Evolutionary conservation across 176 grass and related monocot genomes (phyloP), one percentile per base, ranked within the genome.

Genomic region (Puya raimondii): DNA sequence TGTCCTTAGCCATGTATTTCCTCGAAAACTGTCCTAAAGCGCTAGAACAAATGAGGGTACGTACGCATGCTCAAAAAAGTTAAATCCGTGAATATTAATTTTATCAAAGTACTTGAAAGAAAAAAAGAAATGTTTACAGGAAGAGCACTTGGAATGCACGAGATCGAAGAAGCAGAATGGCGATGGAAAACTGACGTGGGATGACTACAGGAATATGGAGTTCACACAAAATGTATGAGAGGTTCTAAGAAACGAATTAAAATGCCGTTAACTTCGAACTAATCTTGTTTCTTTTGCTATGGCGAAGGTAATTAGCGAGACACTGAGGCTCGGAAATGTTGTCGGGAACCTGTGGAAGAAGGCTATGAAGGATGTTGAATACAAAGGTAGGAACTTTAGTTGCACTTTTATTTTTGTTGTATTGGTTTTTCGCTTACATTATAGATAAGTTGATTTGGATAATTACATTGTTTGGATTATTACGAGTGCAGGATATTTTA

Each of bases 191-290:
- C 58, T 80, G 14, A 67, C 61, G 25, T 80, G 78, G 78, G 78
- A 80, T 3, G 78, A 80, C 63, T 80, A 74, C 78, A 80, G 61
- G 16, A 72, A 73, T 23, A 80, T 80, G 78, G 78, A 73, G 27
- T 80, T 80, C 49, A 66, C 49, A 16, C 78, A 80, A 73, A 66
- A 66, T 68, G 78, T 80, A 23, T 65, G 0, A 13, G 12, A 22
- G 13, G 20, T 11, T 75, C 2, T 64, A 48, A 17, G 2, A 9
- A 20, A 49, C 16, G 48, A 12, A 9, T 20, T 74, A 47, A 21
- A 64, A 10, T 11, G 27, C 12, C n/a, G 21, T 23, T 75, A 11
- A 50, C 49, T 22, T 56, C 4, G 15, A 33, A 57, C 56, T 25
- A 11, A 16, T 58, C 33, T 25, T 10, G 25, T 16, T 50, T 17